phyloP scores from a whole-genome alignment of 2,329 filamentous ascomycete genomes.

The Westerdykella sp. region DNA sequence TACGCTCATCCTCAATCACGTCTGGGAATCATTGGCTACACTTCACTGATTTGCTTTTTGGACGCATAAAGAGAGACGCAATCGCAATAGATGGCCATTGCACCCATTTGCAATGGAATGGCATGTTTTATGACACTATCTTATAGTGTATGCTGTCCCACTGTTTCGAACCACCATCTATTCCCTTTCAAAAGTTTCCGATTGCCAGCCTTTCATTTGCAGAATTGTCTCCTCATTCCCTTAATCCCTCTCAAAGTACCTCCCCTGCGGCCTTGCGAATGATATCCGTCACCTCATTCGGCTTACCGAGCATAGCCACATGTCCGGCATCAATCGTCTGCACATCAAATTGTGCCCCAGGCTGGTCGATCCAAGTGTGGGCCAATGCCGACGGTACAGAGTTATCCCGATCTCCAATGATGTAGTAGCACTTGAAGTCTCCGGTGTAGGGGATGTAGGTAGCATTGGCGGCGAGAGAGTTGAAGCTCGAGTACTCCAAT shows the following conservation, averaged over 20 bases:
- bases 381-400: conserved; percentile 11
- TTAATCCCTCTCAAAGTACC: neutral
- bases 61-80: too few species aligned
- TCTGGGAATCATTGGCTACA: too few species aligned
- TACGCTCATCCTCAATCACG: too few species aligned
- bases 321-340: conserved; percentile 15
- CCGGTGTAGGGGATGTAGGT: conserved; percentile 22
- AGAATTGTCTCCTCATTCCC: too few species aligned
- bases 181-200: too few species aligned
- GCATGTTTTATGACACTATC: too few species aligned
- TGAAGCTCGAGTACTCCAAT: conserved; percentile 15
- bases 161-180: too few species aligned
- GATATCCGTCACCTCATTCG: conserved; percentile 13
- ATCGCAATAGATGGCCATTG: too few species aligned
- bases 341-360: conserved; percentile 14
- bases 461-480: conserved; percentile 15
- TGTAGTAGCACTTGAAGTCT: conserved; percentile 17
- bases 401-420: conserved; percentile 16
- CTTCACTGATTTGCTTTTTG: too few species aligned
- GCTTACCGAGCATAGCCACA: conserved; percentile 20
- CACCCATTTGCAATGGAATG: too few species aligned
- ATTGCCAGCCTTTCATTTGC: too few species aligned
- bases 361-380: conserved; percentile 13
- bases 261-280: conserved; percentile 5
- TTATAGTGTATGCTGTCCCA: too few species aligned